Conservation (phyloP, 768 basidiomycete species). For the Termitomyces sp. region DNA sequence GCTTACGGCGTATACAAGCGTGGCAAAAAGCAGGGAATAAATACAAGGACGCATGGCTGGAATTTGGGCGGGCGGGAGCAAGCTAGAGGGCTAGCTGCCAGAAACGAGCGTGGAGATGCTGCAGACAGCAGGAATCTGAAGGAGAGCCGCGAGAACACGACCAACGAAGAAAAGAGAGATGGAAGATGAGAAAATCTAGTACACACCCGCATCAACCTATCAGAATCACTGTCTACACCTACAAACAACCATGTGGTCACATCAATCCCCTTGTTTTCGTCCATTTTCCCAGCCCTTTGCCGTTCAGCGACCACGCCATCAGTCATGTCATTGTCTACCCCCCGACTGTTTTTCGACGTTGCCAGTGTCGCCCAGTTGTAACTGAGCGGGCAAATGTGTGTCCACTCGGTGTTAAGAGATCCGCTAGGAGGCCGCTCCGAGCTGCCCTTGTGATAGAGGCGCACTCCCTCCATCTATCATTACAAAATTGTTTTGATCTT, state of each 20-base stretch:
- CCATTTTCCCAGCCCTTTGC: no score
- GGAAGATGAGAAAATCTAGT: slow-evolving; percentile 5
- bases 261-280: neutral
- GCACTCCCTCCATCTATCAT: neutral
- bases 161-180: slow-evolving; percentile 4
- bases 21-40: slow-evolving; percentile 29
- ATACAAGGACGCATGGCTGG: slow-evolving; percentile 30
- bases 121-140: neutral
- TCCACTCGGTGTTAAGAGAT: neutral
- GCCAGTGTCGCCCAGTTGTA: no score
- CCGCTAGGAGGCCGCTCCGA: neutral
- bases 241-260: slow-evolving; percentile 4
- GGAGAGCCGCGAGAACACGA: slow-evolving; percentile 4
- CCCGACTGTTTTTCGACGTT: no score
- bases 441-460: neutral
- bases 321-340: no score
- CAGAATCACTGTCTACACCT: slow-evolving; percentile 4
- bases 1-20: slow-evolving; percentile 21
- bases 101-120: slow-evolving; percentile 19
- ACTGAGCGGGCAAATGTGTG: no score
- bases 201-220: slow-evolving; percentile 9
- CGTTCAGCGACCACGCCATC: no score
- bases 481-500: neutral
- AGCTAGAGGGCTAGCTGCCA: slow-evolving; percentile 15
- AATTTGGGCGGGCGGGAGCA: slow-evolving; percentile 14